Evolutionary conservation across 208 protist genomes (phyloP).

Genomic region (Trypanosoma cruzi): DNA sequence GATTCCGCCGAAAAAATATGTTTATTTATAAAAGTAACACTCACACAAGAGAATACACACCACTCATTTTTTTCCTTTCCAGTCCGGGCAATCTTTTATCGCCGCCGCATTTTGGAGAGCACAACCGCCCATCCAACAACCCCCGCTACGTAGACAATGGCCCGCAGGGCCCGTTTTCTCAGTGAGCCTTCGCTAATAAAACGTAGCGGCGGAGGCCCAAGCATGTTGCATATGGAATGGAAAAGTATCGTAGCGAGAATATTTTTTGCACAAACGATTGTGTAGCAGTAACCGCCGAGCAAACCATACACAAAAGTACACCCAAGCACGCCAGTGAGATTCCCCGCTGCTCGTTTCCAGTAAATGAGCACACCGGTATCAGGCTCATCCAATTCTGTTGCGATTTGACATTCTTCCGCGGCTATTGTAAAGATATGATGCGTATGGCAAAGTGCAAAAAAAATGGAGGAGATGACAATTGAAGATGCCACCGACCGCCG

Average conservation of each 20-base stretch:
- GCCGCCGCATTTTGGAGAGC: neutral
- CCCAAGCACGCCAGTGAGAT: constrained; percentile 22
- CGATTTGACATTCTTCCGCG: constrained; percentile 33
- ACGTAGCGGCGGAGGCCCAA: constrained; percentile 50
- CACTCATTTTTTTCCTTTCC: no score
- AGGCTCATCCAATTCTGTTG: neutral
- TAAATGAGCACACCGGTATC: neutral
- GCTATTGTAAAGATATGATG: constrained; percentile 55
- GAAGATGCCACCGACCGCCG: constrained; percentile 21
- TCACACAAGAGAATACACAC: no score
- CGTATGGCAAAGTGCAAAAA: constrained; percentile 70
- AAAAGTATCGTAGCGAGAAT: constrained; percentile 40
- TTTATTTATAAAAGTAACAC: no score
- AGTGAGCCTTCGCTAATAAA: constrained; percentile 15
- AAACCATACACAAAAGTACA: constrained; percentile 56
- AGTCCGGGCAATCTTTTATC: constrained; percentile 6
- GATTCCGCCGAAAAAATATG: no score
- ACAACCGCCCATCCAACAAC: constrained; percentile 17
- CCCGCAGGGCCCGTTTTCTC: neutral
- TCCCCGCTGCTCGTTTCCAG: constrained; percentile 19
- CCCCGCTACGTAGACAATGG: neutral
- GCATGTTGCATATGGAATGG: constrained; percentile 69
- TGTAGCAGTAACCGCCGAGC: constrained; percentile 63
- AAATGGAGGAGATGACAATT: constrained; percentile 42
- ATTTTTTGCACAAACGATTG: constrained; percentile 38